Evolutionary conservation across 768 basidiomycete genomes (phyloP), one percentile per base, ranked within the genome.

Genomic region (Serendipita sp.): DNA sequence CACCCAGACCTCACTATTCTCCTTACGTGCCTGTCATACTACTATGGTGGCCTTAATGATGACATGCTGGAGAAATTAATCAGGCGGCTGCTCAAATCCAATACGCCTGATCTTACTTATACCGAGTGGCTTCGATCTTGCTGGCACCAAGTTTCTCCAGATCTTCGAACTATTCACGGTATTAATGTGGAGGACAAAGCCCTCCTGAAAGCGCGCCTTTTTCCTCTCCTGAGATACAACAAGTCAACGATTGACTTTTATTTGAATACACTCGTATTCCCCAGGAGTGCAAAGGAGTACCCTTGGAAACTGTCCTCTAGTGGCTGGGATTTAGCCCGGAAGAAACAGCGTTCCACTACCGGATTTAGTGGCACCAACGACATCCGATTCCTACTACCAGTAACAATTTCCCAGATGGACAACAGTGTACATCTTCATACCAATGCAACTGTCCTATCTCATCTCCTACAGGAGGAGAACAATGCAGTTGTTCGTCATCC

Each of bases 321-420:
- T 1, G 75, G 75, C 0, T 82, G 81, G 81, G 81, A 82, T 70
- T 68, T 82, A 42, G 79, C 77, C 0, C 75, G 77, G 60, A 63
- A 61, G 2, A 77, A 72, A 50, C 31, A 30, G 9, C 64, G 72
- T 20, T 26, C 73, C 16, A 78, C 72, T 1, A 80, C 79, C 0
- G 79, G 79, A 3, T 82, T 82, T 65, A 81, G 79, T 58, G 81
- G 81, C 7, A 82, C 81, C 1, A 82, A 82, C 56, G 81, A 82
- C 64, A 74, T 75, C 63, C 74, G 75, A 50, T 50, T 24, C 17
- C 48, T 24, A 50, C 22, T 62, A 62, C 62, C 61, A 62, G 62
- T 41, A 60, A 63, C 62, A 63, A 73, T 77, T 14, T 60, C 63
- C 4, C 77, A 78, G 60, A 53, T 65, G 7, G 76, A 78, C 61